A percentile compares a stretch with the other conserved stretches of the same genome.
These are phyloP conservation scores for Monosporozyma yasuniensis DNA, from an alignment of 805 yeast genomes.

Conservation along the genomic window DNA sequence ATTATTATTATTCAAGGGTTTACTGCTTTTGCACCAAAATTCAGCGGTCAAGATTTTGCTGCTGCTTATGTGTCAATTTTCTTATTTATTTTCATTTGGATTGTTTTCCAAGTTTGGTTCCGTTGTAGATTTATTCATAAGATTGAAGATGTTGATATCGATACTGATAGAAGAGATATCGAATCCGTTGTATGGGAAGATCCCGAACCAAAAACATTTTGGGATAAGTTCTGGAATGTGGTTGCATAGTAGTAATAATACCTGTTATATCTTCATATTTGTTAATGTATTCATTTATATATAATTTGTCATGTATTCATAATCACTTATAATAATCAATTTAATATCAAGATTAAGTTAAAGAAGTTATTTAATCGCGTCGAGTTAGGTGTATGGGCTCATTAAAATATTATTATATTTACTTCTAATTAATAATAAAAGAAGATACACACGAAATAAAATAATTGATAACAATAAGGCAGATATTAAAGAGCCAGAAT, in stretches of 20 bases:
- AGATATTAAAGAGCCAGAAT: neutral
- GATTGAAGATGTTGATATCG: constrained; percentile 30
- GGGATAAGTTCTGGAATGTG: constrained; percentile 48
- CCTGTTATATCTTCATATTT: neutral
- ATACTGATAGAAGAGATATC: constrained; percentile 51
- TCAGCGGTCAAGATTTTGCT: constrained; percentile 48
- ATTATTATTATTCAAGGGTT: constrained; percentile 65
- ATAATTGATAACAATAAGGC: neutral
- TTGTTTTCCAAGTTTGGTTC: constrained; percentile 43
- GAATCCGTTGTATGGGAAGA: constrained; percentile 55
- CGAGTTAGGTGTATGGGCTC: too few relatives aligned
- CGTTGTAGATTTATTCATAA: constrained; percentile 37
- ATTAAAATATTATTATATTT: too few relatives aligned
- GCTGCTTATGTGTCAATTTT: constrained; percentile 64
- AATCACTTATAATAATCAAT: neutral
- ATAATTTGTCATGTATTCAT: neutral
- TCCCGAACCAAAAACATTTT: constrained; percentile 36
- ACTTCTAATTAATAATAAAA: too few relatives aligned
- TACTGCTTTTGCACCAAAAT: constrained; percentile 41
- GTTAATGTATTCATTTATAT: neutral
- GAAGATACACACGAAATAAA: neutral
- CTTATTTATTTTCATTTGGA: constrained; percentile 43
- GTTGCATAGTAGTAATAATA: constrained; percentile 24
- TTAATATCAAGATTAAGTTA: too few relatives aligned
- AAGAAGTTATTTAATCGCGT: too few relatives aligned